Percentiles rank a stretch among this genome's conserved stretches.
These are phyloP conservation scores for Lodderomyces pseudojiufengensis DNA, from an alignment of 1,139 yeast species.

Conservation along the genomic window DNA sequence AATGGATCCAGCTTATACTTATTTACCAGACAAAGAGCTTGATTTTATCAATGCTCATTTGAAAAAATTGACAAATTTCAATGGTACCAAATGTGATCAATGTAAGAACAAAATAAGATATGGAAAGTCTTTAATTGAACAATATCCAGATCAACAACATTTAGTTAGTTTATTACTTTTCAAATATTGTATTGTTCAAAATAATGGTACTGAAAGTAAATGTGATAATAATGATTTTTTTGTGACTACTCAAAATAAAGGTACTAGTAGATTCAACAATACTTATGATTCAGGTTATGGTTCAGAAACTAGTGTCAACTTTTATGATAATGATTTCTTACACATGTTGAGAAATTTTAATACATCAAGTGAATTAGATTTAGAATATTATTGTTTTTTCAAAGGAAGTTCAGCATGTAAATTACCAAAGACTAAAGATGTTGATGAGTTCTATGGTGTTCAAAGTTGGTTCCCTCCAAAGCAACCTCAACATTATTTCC, in stretches of 20 bases:
- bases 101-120: constrained; percentile 36
- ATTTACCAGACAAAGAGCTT: constrained; percentile 24
- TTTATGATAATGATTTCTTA: constrained; percentile 39
- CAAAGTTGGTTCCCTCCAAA: constrained; percentile 33
- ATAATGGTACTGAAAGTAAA: constrained; percentile 28
- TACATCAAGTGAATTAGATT: constrained; percentile 33
- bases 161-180: constrained; percentile 35
- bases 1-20: constrained; percentile 24
- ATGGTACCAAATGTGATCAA: constrained; percentile 32
- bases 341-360: constrained; percentile 36
- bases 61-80: constrained; percentile 22
- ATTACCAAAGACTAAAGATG: constrained; percentile 29
- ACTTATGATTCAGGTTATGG: constrained; percentile 25
- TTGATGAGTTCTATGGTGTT: constrained; percentile 23
- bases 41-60: constrained; percentile 32
- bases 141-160: constrained; percentile 33
- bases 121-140: constrained; percentile 25
- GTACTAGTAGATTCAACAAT: constrained; percentile 16
- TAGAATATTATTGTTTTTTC: constrained; percentile 33
- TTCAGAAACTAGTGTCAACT: constrained; percentile 23
- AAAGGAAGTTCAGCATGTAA: constrained; percentile 23
- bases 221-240: constrained; percentile 39
- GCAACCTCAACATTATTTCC: constrained; percentile 19
- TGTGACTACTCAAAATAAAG: constrained; percentile 31
- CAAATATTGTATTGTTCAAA: constrained; percentile 31